Conservation (phyloP, 768 basidiomycete genomes). For the Clavaria fumosa region DNA sequence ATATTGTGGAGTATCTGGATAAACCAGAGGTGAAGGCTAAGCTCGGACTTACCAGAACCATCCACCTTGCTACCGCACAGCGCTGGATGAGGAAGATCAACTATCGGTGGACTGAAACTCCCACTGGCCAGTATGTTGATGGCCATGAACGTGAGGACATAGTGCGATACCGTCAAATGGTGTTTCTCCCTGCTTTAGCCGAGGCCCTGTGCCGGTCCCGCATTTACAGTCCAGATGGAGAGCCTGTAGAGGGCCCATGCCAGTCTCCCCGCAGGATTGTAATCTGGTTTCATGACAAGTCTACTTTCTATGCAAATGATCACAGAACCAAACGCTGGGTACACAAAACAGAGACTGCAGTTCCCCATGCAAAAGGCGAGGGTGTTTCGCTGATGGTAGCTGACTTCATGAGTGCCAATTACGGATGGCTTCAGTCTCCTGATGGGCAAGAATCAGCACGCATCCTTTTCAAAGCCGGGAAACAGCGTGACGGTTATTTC, state of each 20-base stretch:
- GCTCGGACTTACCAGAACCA: conserved; percentile 6
- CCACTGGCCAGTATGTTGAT: conserved; percentile 19
- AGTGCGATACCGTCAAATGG: conserved; percentile 14
- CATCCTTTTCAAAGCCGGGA: conserved; percentile 15
- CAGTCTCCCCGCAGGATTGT: not conserved
- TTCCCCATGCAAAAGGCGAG: conserved; percentile 20
- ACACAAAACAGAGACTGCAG: conserved; percentile 11
- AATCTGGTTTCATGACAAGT: conserved; percentile 20
- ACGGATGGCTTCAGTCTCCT: conserved; percentile 9
- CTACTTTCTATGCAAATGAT: conserved; percentile 22
- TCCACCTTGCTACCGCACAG: conserved; percentile 11
- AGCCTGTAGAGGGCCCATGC: conserved; percentile 6
- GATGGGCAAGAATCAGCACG: conserved; percentile 8
- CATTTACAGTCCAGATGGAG: conserved; percentile 3
- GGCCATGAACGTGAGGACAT: conserved; percentile 22
- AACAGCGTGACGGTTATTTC: conserved; percentile 16
- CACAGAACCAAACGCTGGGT: conserved; percentile 15
- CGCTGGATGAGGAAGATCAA: conserved; percentile 12
- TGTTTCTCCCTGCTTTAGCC: conserved; percentile 12
- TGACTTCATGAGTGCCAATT: conserved; percentile 16
- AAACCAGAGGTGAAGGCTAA: conserved; percentile 9
- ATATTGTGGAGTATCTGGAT: conserved; percentile 11
- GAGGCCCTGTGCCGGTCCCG: conserved; percentile 4
- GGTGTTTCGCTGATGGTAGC: conserved; percentile 21
- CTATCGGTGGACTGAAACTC: conserved; percentile 9